Base-by-base conservation (phyloP, 1,139 yeast genomes). In the Saccharomyces pastorianus region DNA sequence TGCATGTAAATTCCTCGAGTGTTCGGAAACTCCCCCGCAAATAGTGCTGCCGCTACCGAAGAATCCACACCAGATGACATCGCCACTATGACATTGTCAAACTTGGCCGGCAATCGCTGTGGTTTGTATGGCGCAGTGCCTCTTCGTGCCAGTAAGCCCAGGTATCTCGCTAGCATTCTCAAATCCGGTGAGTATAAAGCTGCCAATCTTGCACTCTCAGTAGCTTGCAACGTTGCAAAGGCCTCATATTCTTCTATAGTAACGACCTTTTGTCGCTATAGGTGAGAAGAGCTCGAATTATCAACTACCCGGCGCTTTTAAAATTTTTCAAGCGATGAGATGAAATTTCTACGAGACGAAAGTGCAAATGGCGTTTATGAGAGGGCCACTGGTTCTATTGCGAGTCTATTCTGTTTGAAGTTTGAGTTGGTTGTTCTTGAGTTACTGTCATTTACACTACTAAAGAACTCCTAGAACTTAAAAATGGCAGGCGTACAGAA, bases 41-140 rank as follows among this genome's bases (percentile, higher is more conserved):
- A 82, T 55, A 90, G 62, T 0, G 93, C 83, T 0, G 98, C 98
- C 2, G 88, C 82, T 1, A 93, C 90, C 1, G 96, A 85, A 0
- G 98, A 90, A 69, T 93, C 99, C 0, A 93, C 98, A 0, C 99
- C 99, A 0, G 96, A 87, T 1, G 96, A 89, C 97, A 93, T 89
- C 26, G 98, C 96, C 2, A 93, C 81, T 38, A 87, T 74, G 25
- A 93, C 79, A 52, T 76, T 80, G 64, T 88, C 96, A 41, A 77
- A 68, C 4, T 61, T 61, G 0, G 58, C 56, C 0, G 95, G 93
- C 29, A 64, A 62, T 4, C 70, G 71, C 59, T 81, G 86, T 4
- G 57, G 58, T 14, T 50, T 56, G 34, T 60, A 65, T 1, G 67
- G 65, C 2, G 46, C 46, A 8, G 61, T 51, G 9, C 50, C 28